phyloP scores from a whole-genome alignment of 371 early-diverging fungal genomes.

The Rhizopus sp. region DNA sequence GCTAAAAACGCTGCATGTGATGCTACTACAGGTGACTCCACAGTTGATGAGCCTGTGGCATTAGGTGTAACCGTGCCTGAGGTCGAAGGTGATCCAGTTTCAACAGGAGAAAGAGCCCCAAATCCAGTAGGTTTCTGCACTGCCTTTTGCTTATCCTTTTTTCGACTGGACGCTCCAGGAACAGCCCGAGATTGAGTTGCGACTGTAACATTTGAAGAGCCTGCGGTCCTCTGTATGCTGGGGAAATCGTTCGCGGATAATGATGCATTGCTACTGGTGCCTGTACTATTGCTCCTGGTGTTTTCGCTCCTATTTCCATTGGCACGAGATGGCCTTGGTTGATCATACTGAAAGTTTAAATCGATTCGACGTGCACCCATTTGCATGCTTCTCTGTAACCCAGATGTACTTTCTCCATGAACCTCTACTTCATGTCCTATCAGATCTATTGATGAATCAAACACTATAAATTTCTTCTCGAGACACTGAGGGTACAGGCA shows the following conservation, averaged over 20 bases:
- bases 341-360: slow-evolving; percentile 59
- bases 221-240: slow-evolving; percentile 9
- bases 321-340: slow-evolving; percentile 6
- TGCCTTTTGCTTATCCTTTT: slow-evolving; percentile 16
- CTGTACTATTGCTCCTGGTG: slow-evolving; percentile 8
- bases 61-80: slow-evolving; percentile 9
- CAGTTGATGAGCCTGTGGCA: background rate
- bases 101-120: slow-evolving; percentile 23
- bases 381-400: slow-evolving; percentile 38
- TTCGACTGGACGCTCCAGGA: slow-evolving; percentile 17
- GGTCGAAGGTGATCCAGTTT: slow-evolving; percentile 6
- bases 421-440: slow-evolving; percentile 79
- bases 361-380: slow-evolving; percentile 55
- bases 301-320: slow-evolving; percentile 9
- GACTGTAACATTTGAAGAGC: slow-evolving; percentile 2
- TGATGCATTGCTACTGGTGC: background rate
- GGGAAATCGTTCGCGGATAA: slow-evolving; percentile 4
- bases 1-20: slow-evolving; percentile 50
- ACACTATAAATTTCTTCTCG: slow-evolving; percentile 96
- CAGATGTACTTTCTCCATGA: slow-evolving; percentile 40
- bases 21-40: slow-evolving; percentile 12
- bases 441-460: slow-evolving; percentile 87
- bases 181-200: slow-evolving; percentile 8
- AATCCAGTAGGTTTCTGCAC: slow-evolving; percentile 37
- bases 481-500: slow-evolving; percentile 84